Conservation (phyloP, 106 monocot genomes). For the Dendrobium huoshanense region DNA sequence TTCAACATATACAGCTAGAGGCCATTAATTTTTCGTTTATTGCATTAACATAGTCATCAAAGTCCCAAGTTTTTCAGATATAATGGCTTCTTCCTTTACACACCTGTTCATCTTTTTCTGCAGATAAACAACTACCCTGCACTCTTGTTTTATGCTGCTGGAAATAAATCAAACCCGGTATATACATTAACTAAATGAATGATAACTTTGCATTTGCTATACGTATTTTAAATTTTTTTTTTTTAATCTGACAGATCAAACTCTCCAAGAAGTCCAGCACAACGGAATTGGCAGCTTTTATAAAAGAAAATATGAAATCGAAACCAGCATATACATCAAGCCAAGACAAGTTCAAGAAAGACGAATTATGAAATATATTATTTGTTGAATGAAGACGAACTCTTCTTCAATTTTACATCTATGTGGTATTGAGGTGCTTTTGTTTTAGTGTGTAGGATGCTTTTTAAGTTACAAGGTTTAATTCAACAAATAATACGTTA, state of each 20-base stretch:
- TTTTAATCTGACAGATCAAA: slow-evolving; percentile 42
- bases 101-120: slow-evolving; percentile 5
- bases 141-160: slow-evolving; percentile 68
- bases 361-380: slow-evolving; percentile 40
- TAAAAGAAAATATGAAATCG: slow-evolving; percentile 34
- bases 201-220: neutral
- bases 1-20: neutral
- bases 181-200: slow-evolving; percentile 4
- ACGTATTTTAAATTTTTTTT: neutral
- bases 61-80: neutral
- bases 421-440: too few species aligned
- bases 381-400: neutral
- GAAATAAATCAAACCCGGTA: slow-evolving; percentile 89
- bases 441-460: too few species aligned
- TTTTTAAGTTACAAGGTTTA: too few species aligned
- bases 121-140: slow-evolving; percentile 77
- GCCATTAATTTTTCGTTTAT: too few species aligned
- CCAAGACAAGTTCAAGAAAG: slow-evolving; percentile 14
- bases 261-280: slow-evolving; percentile 83
- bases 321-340: slow-evolving; percentile 6
- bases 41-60: too few species aligned
- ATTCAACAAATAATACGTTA: too few species aligned
- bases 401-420: neutral
- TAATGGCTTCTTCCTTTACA: neutral
- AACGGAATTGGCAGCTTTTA: slow-evolving; percentile 52